phyloP scores from a whole-genome alignment of 2,329 filamentous ascomycete genomes.

The Lachnellula subtilissima region DNA sequence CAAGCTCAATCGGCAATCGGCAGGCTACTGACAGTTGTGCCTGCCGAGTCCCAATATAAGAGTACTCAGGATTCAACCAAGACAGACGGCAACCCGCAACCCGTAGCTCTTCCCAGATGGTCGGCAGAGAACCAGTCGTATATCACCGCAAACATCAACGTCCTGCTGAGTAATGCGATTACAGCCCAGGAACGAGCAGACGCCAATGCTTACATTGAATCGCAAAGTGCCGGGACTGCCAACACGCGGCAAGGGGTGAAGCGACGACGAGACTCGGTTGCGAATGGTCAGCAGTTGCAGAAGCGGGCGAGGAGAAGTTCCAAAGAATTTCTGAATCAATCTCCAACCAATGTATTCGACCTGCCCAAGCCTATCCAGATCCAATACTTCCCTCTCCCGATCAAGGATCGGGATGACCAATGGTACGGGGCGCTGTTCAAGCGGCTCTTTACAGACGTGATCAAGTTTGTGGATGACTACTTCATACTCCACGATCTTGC shows the following conservation, averaged over 20 bases:
- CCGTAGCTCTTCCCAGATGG: neutral
- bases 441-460: slow-evolving; percentile 5
- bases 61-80: no score
- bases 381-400: slow-evolving; percentile 12
- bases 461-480: slow-evolving; percentile 8
- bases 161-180: neutral
- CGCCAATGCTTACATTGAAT: neutral
- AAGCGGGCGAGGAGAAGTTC: neutral
- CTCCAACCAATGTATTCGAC: slow-evolving; percentile 2
- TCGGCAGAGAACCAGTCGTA: neutral
- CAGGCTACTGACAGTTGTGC: neutral
- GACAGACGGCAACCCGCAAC: no score
- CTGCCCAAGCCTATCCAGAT: slow-evolving; percentile 14
- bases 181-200: neutral
- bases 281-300: neutral
- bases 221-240: no score
- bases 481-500: slow-evolving; percentile 15
- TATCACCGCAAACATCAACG: neutral
- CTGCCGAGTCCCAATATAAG: neutral
- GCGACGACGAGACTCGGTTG: neutral
- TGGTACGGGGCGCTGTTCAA: slow-evolving; percentile 20
- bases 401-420: slow-evolving; percentile 15
- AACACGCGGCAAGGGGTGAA: no score
- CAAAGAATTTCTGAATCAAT: neutral
- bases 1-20: neutral